Evolutionary conservation across 2,329 filamentous ascomycete species (phyloP).

Genomic region (Fonsecaea nubica): DNA sequence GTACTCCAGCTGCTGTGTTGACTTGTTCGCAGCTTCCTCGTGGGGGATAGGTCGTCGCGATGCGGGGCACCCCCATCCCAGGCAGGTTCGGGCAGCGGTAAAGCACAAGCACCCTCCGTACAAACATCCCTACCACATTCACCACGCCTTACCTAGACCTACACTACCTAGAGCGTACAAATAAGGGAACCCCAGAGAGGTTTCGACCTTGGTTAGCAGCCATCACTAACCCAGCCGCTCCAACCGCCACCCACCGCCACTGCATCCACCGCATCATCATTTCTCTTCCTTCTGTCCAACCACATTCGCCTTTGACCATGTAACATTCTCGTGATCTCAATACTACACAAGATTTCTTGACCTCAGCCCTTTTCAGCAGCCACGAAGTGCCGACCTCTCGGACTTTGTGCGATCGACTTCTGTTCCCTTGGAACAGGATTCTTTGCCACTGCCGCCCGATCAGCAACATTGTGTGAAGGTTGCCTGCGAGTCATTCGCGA

Average conservation of each 20-base stretch:
- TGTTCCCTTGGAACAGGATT: background rate
- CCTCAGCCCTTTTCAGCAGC: background rate
- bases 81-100: background rate
- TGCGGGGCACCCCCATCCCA: slow-evolving; percentile 13
- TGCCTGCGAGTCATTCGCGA: background rate
- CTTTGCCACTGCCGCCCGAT: background rate
- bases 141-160: background rate
- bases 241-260: background rate
- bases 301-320: background rate
- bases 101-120: background rate
- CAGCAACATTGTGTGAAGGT: background rate
- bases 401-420: slow-evolving; percentile 2
- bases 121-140: background rate
- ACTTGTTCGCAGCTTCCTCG: slow-evolving; percentile 14
- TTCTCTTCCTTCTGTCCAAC: background rate
- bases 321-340: slow-evolving; percentile 14
- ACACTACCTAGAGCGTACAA: background rate
- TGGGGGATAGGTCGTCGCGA: background rate
- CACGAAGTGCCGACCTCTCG: slow-evolving; percentile 14
- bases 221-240: background rate
- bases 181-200: background rate
- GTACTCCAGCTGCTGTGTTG: background rate
- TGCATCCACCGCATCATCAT: background rate
- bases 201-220: background rate
- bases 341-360: slow-evolving; percentile 13